Evolutionary conservation across 2,329 filamentous ascomycete species (phyloP).

Genomic region (Acarospora socialis): DNA sequence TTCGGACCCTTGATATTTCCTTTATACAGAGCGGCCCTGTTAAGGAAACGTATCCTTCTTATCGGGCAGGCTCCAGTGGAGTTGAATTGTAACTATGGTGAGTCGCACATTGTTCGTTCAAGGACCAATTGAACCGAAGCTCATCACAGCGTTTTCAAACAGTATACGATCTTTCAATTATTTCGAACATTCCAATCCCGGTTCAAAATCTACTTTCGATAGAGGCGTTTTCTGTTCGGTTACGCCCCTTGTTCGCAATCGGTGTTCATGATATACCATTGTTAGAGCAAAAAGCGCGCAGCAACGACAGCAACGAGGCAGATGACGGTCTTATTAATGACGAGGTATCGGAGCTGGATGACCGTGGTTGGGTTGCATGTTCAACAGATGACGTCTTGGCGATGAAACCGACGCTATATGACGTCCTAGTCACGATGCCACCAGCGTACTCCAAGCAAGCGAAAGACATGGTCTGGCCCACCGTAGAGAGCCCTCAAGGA

Average conservation of each 20-base stretch:
- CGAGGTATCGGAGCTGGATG: too few relatives aligned
- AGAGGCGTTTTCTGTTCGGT: conserved; percentile 46
- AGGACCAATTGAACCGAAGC: conserved; percentile 12
- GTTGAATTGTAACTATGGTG: conserved; percentile 78
- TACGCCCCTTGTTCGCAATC: conserved; percentile 78
- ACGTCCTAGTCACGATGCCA: conserved; percentile 75
- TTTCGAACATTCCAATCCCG: conserved; percentile 73
- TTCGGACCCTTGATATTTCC: conserved; percentile 91
- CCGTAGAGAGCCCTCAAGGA: conserved; percentile 52
- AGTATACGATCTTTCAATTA: conserved; percentile 91
- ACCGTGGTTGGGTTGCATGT: conserved; percentile 91
- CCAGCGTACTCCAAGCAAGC: conserved; percentile 44
- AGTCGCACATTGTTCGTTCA: conserved; percentile 13
- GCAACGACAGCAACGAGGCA: conserved; percentile 23
- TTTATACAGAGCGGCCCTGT: conserved; percentile 69
- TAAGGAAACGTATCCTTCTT: conserved; percentile 78
- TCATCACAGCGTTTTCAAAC: too few relatives aligned
- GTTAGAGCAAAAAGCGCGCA: conserved; percentile 37
- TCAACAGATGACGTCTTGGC: conserved; percentile 88
- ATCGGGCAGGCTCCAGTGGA: conserved; percentile 77
- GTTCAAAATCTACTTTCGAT: conserved; percentile 55
- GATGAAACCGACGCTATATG: conserved; percentile 76
- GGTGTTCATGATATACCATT: conserved; percentile 85
- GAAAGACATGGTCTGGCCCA: conserved; percentile 56
- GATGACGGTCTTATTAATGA: conserved; percentile 35